Evolutionary conservation across 2,329 filamentous ascomycete species (phyloP).

Genomic region (Fusarium fracticaudum): DNA sequence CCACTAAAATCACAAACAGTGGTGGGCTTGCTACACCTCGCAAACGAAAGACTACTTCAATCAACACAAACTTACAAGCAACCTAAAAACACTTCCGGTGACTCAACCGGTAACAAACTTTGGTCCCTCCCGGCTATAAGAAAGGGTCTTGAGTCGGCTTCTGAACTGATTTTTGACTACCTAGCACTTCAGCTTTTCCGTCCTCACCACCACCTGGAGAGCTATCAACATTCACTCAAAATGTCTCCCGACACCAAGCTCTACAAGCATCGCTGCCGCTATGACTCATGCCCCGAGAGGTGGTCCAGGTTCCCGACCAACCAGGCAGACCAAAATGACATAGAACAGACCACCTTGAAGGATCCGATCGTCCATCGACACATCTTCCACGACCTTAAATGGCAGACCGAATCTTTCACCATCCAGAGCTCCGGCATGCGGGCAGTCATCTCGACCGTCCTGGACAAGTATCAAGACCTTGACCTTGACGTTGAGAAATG

Average conservation of each 20-base stretch:
- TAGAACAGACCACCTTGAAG: not conserved
- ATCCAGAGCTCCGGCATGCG: slow-evolving; percentile 14
- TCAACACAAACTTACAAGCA: not conserved
- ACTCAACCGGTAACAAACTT: not conserved
- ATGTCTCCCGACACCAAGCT: slow-evolving; percentile 2
- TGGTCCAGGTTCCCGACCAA: slow-evolving; percentile 7
- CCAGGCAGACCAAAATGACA: not conserved
- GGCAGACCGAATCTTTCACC: slow-evolving; percentile 11
- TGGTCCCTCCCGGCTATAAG: not conserved
- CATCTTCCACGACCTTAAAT: not conserved
- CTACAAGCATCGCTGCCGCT: not conserved
- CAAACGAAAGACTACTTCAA: not conserved
- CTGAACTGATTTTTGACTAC: not conserved
- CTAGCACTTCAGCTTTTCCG: not conserved
- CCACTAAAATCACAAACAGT: not conserved
- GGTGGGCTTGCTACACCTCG: not conserved
- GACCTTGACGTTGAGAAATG: slow-evolving; percentile 6
- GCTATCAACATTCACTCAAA: not conserved
- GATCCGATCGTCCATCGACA: slow-evolving; percentile 14
- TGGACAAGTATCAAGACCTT: slow-evolving; percentile 15
- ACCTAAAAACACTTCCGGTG: not conserved
- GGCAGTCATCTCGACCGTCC: not conserved
- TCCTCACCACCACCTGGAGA: not conserved
- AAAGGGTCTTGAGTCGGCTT: not conserved
- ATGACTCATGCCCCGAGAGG: not conserved